Conservation (phyloP, 2,329 filamentous ascomycete genomes). For the Phialophora tarda region DNA sequence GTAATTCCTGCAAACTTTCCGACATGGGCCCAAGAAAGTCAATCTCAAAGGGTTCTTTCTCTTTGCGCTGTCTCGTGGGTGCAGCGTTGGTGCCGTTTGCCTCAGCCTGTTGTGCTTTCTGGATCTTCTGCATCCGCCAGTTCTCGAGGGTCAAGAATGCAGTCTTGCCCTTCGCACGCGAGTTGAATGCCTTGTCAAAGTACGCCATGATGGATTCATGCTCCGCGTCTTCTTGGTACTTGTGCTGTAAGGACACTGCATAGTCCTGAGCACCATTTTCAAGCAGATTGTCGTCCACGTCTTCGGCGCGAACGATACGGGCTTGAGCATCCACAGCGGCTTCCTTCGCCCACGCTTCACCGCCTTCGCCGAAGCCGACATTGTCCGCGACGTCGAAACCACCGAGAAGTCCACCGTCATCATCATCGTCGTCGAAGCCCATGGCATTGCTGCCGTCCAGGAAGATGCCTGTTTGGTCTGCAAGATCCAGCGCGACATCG, state of each 20-base stretch:
- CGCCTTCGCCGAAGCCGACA: constrained; percentile 90
- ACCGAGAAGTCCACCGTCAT: constrained; percentile 72
- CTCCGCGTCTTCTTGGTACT: constrained; percentile 64
- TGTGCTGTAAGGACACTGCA: constrained; percentile 76
- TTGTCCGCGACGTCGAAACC: constrained; percentile 65
- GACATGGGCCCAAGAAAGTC: constrained; percentile 82
- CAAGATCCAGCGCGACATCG: constrained; percentile 49
- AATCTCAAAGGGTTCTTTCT: constrained; percentile 95
- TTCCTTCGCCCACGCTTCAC: constrained; percentile 92
- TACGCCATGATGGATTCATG: constrained; percentile 97
- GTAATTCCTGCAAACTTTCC: constrained; percentile 70
- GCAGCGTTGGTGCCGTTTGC: constrained; percentile 37
- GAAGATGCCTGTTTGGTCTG: constrained; percentile 77
- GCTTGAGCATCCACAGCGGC: constrained; percentile 85
- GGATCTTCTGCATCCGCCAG: constrained; percentile 95
- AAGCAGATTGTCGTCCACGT: constrained; percentile 61
- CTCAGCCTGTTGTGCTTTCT: constrained; percentile 63
- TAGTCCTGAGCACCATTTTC: constrained; percentile 72
- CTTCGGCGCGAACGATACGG: constrained; percentile 67
- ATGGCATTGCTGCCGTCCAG: constrained; percentile 84
- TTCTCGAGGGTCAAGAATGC: constrained; percentile 99
- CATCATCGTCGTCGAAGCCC: constrained; percentile 82
- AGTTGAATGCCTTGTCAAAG: constrained; percentile 89
- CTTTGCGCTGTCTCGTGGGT: constrained; percentile 72
- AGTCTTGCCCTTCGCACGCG: constrained; percentile 58